A percentile compares a stretch with the other conserved stretches of the same genome.
phyloP scores from a whole-genome alignment of 331 rosid species.

The Arachis monticola region DNA sequence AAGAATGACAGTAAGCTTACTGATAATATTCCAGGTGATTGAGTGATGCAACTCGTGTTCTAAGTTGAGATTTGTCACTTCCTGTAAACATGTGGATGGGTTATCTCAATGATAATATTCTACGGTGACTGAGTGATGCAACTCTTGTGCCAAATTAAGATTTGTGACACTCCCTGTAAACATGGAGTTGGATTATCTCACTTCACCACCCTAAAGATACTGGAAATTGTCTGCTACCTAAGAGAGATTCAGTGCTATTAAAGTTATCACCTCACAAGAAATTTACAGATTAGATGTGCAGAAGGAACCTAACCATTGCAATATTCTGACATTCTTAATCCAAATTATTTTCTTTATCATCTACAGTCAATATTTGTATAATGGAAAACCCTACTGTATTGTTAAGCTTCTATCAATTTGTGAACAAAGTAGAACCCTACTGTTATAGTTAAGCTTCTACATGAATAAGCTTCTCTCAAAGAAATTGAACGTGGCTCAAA shows the following conservation, averaged over 20 bases:
- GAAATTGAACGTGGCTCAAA: slow-evolving; percentile 14
- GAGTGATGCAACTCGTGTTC: background rate
- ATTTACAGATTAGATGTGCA: background rate
- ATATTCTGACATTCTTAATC: background rate
- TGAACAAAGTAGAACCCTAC: background rate
- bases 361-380: background rate
- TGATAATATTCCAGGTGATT: background rate
- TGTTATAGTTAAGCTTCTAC: background rate
- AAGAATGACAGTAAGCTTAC: background rate
- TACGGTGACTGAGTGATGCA: slow-evolving; percentile 2
- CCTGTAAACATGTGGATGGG: background rate
- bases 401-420: too few relatives aligned
- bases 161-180: background rate
- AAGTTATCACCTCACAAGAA: background rate
- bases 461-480: background rate
- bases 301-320: background rate
- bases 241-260: background rate
- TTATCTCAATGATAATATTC: background rate
- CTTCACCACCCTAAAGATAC: background rate
- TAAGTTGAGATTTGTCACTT: background rate
- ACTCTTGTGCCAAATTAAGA: background rate
- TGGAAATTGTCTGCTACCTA: background rate
- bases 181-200: background rate
- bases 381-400: background rate
- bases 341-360: slow-evolving; percentile 8